Percentiles rank a stretch among this genome's conserved stretches.
These are phyloP conservation scores for Boechera divaricarpa DNA, from an alignment of 345 rosid species.

Conservation along the genomic window DNA sequence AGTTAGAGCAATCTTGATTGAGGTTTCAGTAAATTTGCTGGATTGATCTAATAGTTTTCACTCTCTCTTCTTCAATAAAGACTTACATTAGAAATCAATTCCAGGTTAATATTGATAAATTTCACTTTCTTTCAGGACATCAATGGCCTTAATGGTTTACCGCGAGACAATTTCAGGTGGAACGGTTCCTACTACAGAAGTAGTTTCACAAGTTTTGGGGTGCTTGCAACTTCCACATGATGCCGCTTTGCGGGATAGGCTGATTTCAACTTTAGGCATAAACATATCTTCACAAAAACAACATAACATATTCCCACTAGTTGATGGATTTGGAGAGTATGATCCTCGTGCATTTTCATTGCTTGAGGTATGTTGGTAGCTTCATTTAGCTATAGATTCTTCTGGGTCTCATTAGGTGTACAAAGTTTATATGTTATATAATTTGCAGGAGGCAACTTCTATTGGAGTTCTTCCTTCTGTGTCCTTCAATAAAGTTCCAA, in stretches of 20 bases:
- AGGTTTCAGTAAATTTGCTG: slow-evolving; percentile 7
- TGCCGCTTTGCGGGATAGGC: slow-evolving; percentile 62
- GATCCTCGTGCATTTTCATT: slow-evolving; percentile 93
- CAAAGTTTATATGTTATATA: slow-evolving; percentile 8
- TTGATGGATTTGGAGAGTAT: slow-evolving; percentile 95
- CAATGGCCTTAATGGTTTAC: slow-evolving; percentile 71
- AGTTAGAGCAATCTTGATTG: slow-evolving; percentile 9
- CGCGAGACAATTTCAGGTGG: slow-evolving; percentile 73
- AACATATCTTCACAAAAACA: slow-evolving; percentile 54
- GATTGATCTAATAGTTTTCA: slow-evolving; percentile 3
- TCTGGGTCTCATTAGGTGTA: slow-evolving; percentile 14
- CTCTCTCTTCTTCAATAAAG: slow-evolving; percentile 27
- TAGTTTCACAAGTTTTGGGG: slow-evolving; percentile 83
- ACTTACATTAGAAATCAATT: slow-evolving; percentile 10
- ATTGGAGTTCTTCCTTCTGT: slow-evolving; percentile 67
- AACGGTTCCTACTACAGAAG: slow-evolving; percentile 67
- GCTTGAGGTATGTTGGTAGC: slow-evolving; percentile 66
- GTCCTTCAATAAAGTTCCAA: slow-evolving; percentile 66
- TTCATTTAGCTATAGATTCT: slow-evolving; percentile 26
- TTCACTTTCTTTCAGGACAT: slow-evolving; percentile 60
- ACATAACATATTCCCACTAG: slow-evolving; percentile 63
- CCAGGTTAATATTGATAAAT: slow-evolving; percentile 27
- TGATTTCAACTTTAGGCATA: slow-evolving; percentile 71
- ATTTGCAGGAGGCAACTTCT: slow-evolving; percentile 79
- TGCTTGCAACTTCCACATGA: slow-evolving; percentile 84